Percentiles rank a stretch among this genome's conserved stretches.
Conservation (phyloP, 1,284 basidiomycete genomes). For the Inonotus hispidus region DNA sequence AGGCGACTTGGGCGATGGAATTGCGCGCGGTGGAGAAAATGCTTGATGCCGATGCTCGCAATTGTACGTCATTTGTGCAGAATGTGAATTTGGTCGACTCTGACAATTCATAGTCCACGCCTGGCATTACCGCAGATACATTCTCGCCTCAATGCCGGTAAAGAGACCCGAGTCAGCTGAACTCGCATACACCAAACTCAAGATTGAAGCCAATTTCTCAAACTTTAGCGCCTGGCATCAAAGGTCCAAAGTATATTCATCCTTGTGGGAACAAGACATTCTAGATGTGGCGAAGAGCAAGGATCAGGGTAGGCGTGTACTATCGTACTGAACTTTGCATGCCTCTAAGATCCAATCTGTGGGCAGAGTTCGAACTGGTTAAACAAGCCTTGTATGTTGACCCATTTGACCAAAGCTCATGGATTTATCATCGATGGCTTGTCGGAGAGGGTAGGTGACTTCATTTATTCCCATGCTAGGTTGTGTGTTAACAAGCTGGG, state of each 20-base stretch:
- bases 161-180: constrained; percentile 52
- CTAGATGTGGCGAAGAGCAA: constrained; percentile 47
- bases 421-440: constrained; percentile 98
- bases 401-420: constrained; percentile 93
- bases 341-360: not conserved
- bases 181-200: constrained; percentile 77
- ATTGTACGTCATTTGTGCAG: constrained; percentile 50
- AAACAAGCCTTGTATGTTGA: constrained; percentile 96
- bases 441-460: constrained; percentile 60
- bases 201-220: constrained; percentile 93
- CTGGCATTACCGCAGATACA: constrained; percentile 87
- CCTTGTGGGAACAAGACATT: constrained; percentile 59
- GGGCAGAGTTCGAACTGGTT: constrained; percentile 84
- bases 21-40: constrained; percentile 84
- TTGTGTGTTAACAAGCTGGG: not conserved
- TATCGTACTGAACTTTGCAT: not conserved
- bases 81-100: not conserved
- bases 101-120: constrained; percentile 66
- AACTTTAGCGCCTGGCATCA: constrained; percentile 99
- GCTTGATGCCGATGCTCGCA: constrained; percentile 82
- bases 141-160: constrained; percentile 65
- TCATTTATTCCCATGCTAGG: not conserved
- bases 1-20: constrained; percentile 77
- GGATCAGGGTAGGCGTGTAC: constrained; percentile 52
- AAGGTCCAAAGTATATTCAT: constrained; percentile 76